phyloP scores from a whole-genome alignment of 1,139 yeast genomes.

The Yamadazyma songkhlaensis region DNA sequence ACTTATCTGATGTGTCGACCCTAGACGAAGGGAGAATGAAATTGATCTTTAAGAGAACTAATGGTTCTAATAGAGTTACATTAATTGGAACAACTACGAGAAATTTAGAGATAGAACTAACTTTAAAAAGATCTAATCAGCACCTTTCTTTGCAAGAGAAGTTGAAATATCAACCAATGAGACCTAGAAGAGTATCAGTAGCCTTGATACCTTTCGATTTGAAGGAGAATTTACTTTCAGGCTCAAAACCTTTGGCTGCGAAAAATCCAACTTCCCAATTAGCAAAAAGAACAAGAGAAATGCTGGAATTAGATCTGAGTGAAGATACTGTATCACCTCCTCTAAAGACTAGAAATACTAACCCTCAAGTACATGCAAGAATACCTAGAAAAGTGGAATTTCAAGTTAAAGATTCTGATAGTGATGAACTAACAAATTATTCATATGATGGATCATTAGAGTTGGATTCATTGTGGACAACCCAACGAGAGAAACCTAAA shows the following conservation, averaged over 20 bases:
- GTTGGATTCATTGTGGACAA: too few relatives aligned
- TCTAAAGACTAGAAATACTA: too few relatives aligned
- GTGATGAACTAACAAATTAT: too few relatives aligned
- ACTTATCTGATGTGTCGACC: neutral
- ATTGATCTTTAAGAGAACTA: slow-evolving; percentile 10
- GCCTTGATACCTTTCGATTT: slow-evolving; percentile 2
- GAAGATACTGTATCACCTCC: too few relatives aligned
- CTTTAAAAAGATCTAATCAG: slow-evolving; percentile 10
- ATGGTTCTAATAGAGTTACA: slow-evolving; percentile 2
- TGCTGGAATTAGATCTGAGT: neutral
- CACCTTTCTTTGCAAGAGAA: slow-evolving; percentile 10
- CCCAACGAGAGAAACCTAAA: too few relatives aligned
- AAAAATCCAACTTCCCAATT: too few relatives aligned
- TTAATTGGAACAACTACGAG: neutral
- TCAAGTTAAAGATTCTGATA: too few relatives aligned
- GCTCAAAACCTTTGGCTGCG: slow-evolving; percentile 1
- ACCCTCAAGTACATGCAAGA: too few relatives aligned
- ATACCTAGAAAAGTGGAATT: too few relatives aligned
- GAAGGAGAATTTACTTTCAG: neutral
- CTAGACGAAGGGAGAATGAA: neutral
- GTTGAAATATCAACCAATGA: slow-evolving; percentile 5
- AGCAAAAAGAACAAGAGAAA: neutral
- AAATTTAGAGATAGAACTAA: slow-evolving; percentile 6
- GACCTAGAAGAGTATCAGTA: slow-evolving; percentile 6
- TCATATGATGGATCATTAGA: too few relatives aligned